These are phyloP conservation scores for Pythium brassicae DNA, from an alignment of 352 stramenopile species.

Conservation along the genomic window DNA sequence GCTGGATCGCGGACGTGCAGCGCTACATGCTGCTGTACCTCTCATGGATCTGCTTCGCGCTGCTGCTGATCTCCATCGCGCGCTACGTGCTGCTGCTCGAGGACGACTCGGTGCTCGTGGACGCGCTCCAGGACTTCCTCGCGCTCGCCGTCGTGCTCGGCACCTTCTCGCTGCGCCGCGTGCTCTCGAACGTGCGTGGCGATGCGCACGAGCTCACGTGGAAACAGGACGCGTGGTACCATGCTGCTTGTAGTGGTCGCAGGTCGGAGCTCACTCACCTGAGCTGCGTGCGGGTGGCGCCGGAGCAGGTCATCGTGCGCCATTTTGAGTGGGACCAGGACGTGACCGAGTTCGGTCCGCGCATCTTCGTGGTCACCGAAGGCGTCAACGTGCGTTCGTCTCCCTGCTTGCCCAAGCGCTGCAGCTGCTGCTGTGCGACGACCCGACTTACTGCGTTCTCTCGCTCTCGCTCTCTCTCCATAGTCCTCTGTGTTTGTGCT, in stretches of 20 bases:
- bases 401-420: too few relatives aligned
- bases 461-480: too few relatives aligned
- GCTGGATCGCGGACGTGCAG: conserved; percentile 78
- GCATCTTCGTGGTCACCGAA: conserved; percentile 79
- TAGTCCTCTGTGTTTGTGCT: conserved; percentile 68
- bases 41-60: conserved; percentile 59
- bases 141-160: conserved; percentile 66
- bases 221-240: too few relatives aligned
- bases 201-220: not conserved
- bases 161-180: conserved; percentile 69
- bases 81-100: conserved; percentile 49
- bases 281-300: too few relatives aligned
- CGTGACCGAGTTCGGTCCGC: conserved; percentile 59
- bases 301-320: conserved; percentile 56
- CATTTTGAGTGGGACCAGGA: conserved; percentile 76
- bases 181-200: conserved; percentile 64
- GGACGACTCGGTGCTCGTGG: conserved; percentile 42
- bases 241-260: not conserved
- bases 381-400: conserved; percentile 38
- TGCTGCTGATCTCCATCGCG: conserved; percentile 45
- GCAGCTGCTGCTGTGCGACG: too few relatives aligned
- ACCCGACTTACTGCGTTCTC: too few relatives aligned
- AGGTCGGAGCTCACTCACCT: too few relatives aligned
- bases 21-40: conserved; percentile 74
- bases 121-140: conserved; percentile 51